Base-by-base conservation (phyloP, 805 yeast genomes). In the Starmerella khaoyaiensis region DNA sequence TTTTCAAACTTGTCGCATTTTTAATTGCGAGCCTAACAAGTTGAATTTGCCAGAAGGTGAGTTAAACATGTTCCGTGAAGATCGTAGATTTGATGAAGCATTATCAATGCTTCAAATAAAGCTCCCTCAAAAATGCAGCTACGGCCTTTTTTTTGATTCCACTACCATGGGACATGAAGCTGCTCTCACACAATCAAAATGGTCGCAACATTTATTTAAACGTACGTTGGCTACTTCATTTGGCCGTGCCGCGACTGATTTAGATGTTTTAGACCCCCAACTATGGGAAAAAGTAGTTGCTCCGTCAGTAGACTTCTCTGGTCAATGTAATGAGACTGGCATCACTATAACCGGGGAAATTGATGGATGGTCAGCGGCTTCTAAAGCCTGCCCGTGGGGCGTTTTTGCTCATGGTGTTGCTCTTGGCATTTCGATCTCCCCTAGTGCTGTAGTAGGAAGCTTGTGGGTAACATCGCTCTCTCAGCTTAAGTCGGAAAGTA, bases 331-430 rank as follows among this genome's bases (percentile, higher is more conserved):
- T 12, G 33, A 36, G 34, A 43, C 47, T 1, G 44, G 40, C 1
- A 22, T 36, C 10, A 30, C 24, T 21, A 23, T 45, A 7, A 29
- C 44, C 7, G 26, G 44, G 3, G 12, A 17, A 19, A 32, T n/a
- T 29, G 33, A 38, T 9, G 12, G 33, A 2, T 12, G 40, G n/a
- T 33, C 23, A 24, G 36, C 14, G 12, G 47, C 38, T 9, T 26
- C 35, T 1, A 16, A 19, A 12, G 15, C 19, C 7, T 22, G 35
- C 7, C 41, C 48, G 4, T 39, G 41, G 42, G 46, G 48, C 11
- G 36, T 36, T 3, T 90, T 90, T 54, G 95, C 87, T 49, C 81
- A 80, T 49, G 98, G 98, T 12, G 93, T 76, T 0, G 75, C 94
- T 2, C 69, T 87, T 1, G 98, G 95, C 0, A 59, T 90, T 34